phyloP scores from a whole-genome alignment of 768 basidiomycete genomes.

The Boletellus ananiceps region DNA sequence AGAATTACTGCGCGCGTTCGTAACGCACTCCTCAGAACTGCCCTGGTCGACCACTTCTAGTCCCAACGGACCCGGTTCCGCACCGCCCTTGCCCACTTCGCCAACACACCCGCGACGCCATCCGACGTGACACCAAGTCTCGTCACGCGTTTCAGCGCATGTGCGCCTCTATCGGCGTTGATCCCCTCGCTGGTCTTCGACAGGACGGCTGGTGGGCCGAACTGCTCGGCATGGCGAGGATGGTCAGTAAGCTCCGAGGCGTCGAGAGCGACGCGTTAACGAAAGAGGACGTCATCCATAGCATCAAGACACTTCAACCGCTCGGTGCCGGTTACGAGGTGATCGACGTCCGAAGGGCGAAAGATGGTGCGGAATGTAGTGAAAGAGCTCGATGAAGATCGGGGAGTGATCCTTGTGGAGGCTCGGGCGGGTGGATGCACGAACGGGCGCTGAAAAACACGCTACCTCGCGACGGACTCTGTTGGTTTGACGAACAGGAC shows the following conservation, averaged over 20 bases:
- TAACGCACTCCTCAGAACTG: too few relatives aligned
- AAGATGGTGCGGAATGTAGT: constrained; percentile 86
- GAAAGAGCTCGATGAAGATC: constrained; percentile 86
- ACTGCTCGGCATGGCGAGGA: constrained; percentile 54
- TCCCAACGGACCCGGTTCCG: too few relatives aligned
- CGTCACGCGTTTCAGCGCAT: constrained; percentile 85
- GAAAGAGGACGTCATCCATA: constrained; percentile 77
- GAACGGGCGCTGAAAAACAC: constrained; percentile 84
- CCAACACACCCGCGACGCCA: constrained; percentile 74
- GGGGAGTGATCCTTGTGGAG: constrained; percentile 51
- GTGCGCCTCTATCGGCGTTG: constrained; percentile 88
- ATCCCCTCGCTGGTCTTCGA: constrained; percentile 85
- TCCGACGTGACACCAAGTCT: constrained; percentile 60
- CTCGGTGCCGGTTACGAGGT: constrained; percentile 88
- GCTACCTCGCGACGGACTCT: constrained; percentile 84
- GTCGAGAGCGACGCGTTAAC: constrained; percentile 64
- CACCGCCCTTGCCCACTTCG: constrained; percentile 72
- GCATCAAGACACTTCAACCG: constrained; percentile 83
- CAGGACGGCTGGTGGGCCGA: constrained; percentile 92
- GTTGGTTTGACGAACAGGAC: constrained; percentile 94
- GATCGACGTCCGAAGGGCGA: constrained; percentile 59
- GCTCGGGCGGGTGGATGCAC: constrained; percentile 36
- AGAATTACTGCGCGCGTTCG: too few relatives aligned
- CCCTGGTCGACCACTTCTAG: too few relatives aligned
- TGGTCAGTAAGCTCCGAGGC: constrained; percentile 68